Evolutionary conservation across 176 grass and related monocot genomes (phyloP), one percentile per base, ranked within the genome.

Genomic region (Oryza glaberrima): DNA sequence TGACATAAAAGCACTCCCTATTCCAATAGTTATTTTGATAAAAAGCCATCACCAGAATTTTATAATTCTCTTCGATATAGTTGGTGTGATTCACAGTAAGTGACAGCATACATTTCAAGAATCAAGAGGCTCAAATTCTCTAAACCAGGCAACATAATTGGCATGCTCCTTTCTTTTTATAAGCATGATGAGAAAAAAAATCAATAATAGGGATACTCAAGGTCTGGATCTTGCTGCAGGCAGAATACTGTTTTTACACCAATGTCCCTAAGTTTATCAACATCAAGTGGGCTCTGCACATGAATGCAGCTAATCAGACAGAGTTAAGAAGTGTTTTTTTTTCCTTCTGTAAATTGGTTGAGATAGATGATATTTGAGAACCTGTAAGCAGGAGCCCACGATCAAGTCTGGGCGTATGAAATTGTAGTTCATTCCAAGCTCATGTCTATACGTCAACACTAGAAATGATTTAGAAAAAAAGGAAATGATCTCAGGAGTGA

Each of bases 371-470:
- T 61, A 61, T 61, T 20, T 61, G 19, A 86, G 71, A 79, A 99
- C 96, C 96, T 99, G 96, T 76, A 96, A 90, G 81, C 96, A 99
- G 72, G 96, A 99, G 69, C 96, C 96, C 52, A 99, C 96, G 65
- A 99, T 96, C 87, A 99, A 84, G 71, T 95, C 90, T 13, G 91
- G 96, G 58, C 86, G 82, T 84, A 99, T 96, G 68, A 99, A 94
- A 85, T 91, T 94, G 84, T 96, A 99, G 76, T 99, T 99, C 94
- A 99, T 96, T 67, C 96, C 96, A 30, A 99, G 90, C 75, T 99
- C 96, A 82, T 99, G 96, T 67, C 86, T 95, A 73, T 99, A 99
- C 52, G 96, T 99, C 88, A 99, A 84, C 61, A 47, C 96, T 99
- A 81, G 7, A 72, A 77, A 60, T 15, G 12, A 56, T 60, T 69